These are phyloP conservation scores for Lolium rigidum DNA, from an alignment of 176 grass and related monocot species.

Conservation along the genomic window DNA sequence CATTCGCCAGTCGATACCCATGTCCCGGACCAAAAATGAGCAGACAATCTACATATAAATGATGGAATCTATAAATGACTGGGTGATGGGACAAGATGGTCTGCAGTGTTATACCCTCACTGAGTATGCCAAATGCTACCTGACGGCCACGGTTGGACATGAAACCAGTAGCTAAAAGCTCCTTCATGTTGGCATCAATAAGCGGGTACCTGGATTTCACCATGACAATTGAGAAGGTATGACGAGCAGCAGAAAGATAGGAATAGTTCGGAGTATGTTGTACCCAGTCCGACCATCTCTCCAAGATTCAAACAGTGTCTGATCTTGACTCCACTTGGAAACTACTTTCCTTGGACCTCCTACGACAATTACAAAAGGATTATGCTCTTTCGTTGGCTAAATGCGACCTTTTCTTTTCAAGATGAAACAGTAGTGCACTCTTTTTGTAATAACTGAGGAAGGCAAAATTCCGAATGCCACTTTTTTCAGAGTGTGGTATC, in stretches of 20 bases:
- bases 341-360: slow-evolving; percentile 81
- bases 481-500: not conserved
- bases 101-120: not conserved
- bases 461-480: not conserved
- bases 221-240: slow-evolving; percentile 11
- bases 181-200: slow-evolving; percentile 97
- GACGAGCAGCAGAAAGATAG: not conserved
- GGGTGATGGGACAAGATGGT: not conserved
- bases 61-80: not conserved
- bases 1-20: slow-evolving; percentile 94
- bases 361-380: slow-evolving; percentile 38
- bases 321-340: slow-evolving; percentile 76
- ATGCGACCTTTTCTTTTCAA: not conserved
- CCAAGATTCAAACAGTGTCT: slow-evolving; percentile 75
- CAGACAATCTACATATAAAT: slow-evolving; percentile 78
- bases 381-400: slow-evolving; percentile 8
- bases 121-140: slow-evolving; percentile 31
- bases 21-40: slow-evolving; percentile 95
- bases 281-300: slow-evolving; percentile 87
- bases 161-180: slow-evolving; percentile 79
- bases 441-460: not conserved
- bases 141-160: slow-evolving; percentile 92
- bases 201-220: slow-evolving; percentile 73
- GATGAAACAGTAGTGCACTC: not conserved
- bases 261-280: not conserved